Base-by-base conservation (phyloP, 192 early-diverging fungal genomes). In the Dissophora globulifera region DNA sequence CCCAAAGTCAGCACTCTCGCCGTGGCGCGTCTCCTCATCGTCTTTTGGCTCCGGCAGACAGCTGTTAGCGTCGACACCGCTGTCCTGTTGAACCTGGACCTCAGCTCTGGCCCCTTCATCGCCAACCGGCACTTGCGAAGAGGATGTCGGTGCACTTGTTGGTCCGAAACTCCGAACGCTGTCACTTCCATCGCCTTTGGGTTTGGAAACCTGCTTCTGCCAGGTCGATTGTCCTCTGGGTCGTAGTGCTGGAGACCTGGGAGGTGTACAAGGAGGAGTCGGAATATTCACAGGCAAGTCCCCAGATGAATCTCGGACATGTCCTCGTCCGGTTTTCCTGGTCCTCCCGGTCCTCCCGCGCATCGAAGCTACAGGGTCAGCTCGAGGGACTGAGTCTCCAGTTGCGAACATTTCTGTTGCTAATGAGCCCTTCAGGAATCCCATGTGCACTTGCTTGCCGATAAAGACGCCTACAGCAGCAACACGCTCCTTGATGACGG, bases 401-500 rank as follows among this genome's bases (percentile, higher is more conserved):
- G 69, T 54, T 4, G 72, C 66, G 13, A 76, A 35, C 72, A 76
- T 76, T 38, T 76, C 72, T 4, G 53, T 46, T 8, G 72, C 72
- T 8, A 76, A 52, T 1, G 72, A 76, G 1, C 72, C 72, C 23
- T 67, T 76, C 45, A 76, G 30, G 22, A 76, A 76, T 4, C 58
- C 72, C 72, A 76, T 76, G 45, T 67, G 57, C 30, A 76, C 72
- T 22, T 76, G 50, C 42, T 76, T 76, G 13, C 72, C 72, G 22
- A 76, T 76, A 57, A 76, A 76, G 0, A 76, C 72, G 13, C 72
- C 72, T 0, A 76, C 72, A 17, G 72, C 72, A 4, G 72, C 72
- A 4, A 62, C 72, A 8, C 31, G 40, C n/a, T 76, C 72, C 23
- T 67, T 60, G 47, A 76, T 43, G 9, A 67, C 64, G 1, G 49